Conservation (phyloP, 139 green algal genomes). For the Coccomyxa sp. region DNA sequence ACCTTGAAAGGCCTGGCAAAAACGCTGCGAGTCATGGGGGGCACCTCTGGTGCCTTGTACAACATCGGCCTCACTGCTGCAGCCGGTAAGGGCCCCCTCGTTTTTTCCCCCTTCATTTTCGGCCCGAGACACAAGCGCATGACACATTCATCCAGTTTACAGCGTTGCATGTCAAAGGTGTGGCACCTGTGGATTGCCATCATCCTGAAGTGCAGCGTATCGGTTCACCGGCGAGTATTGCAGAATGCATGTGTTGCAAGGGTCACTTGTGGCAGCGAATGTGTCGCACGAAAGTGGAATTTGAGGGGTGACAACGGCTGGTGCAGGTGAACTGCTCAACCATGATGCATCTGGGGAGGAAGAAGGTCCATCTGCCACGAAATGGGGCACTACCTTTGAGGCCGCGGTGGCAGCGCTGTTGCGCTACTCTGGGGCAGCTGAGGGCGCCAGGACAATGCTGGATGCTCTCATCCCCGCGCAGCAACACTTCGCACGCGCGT, state of each 20-base stretch:
- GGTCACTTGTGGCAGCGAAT: too few species aligned
- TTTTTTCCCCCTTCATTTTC: too few species aligned
- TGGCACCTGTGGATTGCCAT: too few species aligned
- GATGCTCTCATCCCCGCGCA: constrained; percentile 67
- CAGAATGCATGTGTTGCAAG: too few species aligned
- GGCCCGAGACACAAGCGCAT: too few species aligned
- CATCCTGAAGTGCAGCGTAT: too few species aligned
- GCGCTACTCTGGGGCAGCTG: constrained; percentile 61
- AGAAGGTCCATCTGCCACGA: background rate
- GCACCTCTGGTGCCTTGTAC: constrained; percentile 61
- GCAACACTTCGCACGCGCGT: constrained; percentile 9
- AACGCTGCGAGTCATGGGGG: constrained; percentile 55
- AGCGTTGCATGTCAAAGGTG: too few species aligned
- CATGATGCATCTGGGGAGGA: background rate
- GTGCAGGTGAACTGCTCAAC: background rate
- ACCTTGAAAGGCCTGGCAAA: constrained; percentile 22
- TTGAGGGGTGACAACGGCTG: too few species aligned
- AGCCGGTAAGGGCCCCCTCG: constrained; percentile 4
- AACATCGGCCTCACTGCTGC: constrained; percentile 49
- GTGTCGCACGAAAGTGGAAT: too few species aligned
- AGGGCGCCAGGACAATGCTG: constrained; percentile 74
- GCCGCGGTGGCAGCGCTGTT: constrained; percentile 46
- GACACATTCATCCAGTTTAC: too few species aligned
- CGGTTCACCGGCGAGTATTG: too few species aligned
- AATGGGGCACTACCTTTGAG: constrained; percentile 32